Conservation (phyloP, 225 moss, liverwort and hornwort genomes). For the Pseudoscleropodium purum region DNA sequence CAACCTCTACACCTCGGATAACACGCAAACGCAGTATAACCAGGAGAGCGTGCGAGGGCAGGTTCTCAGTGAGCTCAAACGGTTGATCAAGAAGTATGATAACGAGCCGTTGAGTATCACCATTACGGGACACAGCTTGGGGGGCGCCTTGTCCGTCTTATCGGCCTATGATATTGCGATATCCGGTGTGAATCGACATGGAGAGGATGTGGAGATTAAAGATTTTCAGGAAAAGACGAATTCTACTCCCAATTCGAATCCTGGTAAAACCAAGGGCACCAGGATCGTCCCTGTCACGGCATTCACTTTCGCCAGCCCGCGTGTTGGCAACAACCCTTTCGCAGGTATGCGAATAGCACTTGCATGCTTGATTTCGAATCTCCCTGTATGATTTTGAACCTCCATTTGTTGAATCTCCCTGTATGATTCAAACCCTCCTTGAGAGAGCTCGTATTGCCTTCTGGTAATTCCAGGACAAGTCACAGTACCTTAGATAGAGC, state of each 20-base stretch:
- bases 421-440: background rate
- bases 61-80: constrained; percentile 18
- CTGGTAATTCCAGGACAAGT: background rate
- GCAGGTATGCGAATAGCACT: background rate
- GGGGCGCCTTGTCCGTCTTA: constrained; percentile 56
- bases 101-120: constrained; percentile 49
- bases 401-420: background rate
- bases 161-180: constrained; percentile 67
- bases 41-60: constrained; percentile 22
- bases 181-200: constrained; percentile 56
- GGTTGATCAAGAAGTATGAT: constrained; percentile 26
- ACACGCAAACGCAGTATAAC: constrained; percentile 28
- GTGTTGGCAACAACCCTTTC: constrained; percentile 61
- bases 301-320: constrained; percentile 48
- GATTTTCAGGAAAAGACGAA: background rate
- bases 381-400: background rate
- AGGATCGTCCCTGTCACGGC: constrained; percentile 44
- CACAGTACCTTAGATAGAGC: too few relatives aligned
- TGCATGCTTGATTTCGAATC: background rate
- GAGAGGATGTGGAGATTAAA: constrained; percentile 16
- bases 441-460: background rate
- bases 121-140: constrained; percentile 71
- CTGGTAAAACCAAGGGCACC: background rate
- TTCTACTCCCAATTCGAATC: background rate
- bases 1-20: constrained; percentile 25